Conservation (phyloP, 441 rosid genomes). For the Eruca vesicaria region DNA sequence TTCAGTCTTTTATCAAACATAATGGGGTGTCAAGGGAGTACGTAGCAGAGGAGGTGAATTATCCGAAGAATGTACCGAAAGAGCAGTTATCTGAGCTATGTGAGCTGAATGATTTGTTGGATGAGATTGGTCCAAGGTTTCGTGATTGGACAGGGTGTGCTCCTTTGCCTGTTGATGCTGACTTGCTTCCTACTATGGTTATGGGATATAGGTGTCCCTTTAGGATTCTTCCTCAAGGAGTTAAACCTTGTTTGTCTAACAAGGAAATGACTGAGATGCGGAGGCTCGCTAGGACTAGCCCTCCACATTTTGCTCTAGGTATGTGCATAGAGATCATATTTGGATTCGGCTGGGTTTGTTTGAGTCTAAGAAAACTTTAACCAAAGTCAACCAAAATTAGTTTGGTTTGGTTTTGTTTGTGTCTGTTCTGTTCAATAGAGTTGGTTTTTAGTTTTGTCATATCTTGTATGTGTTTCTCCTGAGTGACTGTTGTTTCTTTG, state of each 20-base stretch:
- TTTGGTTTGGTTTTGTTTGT: no score
- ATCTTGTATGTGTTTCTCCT: neutral
- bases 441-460: no score
- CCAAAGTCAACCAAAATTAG: no score
- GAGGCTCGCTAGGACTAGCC: conserved; percentile 59
- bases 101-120: conserved; percentile 64
- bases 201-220: conserved; percentile 69
- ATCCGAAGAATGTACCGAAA: conserved; percentile 51
- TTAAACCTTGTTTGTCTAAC: conserved; percentile 55
- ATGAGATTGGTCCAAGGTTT: conserved; percentile 85
- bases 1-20: conserved; percentile 51
- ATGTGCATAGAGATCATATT: no score
- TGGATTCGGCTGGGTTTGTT: no score
- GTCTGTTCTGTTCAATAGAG: no score
- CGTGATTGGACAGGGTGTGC: conserved; percentile 86
- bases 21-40: conserved; percentile 24
- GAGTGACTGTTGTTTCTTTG: conserved; percentile 11
- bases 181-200: conserved; percentile 71
- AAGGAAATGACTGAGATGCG: conserved; percentile 66
- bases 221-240: conserved; percentile 71
- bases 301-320: conserved; percentile 96
- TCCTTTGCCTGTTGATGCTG: conserved; percentile 92
- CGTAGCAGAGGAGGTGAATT: conserved; percentile 41
- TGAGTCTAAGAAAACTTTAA: no score
- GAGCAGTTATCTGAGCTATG: conserved; percentile 54